Evolutionary conservation across 202 grass and related monocot genomes (phyloP), one percentile per base, ranked within the genome.

Genomic region (Zoysia matrella): DNA sequence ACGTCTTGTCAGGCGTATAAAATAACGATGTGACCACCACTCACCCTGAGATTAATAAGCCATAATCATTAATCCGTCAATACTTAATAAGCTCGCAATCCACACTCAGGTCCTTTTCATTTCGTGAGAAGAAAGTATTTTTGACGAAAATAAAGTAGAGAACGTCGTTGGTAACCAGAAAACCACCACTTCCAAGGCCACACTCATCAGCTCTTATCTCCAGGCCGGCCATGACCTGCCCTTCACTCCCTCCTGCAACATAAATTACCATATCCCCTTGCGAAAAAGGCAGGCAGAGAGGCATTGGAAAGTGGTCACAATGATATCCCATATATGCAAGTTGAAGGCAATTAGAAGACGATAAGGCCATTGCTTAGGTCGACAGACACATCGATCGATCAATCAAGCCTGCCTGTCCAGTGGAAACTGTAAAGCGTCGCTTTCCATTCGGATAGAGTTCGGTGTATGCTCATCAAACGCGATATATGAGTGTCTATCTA

Each of bases 371-470:
- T 75, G 55, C 71, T 84, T 48, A 9, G 14, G 72, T 36, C 30
- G 30, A 65, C 49, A 71, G 56, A 30, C 50, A 16, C 10, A 81
- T 66, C 36, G 45, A 18, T 72, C 48, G 80, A 57, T 69, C 57
- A 36, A 36, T 36, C 30, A 36, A 36, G 30, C 30, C 30, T 36
- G 0, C 30, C 36, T 69, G 52, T 36, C 80, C 68, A 83, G 81
- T 88, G 50, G 57, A 80, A 84, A 79, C 76, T 84, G 57, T 67
- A 84, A 84, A 71, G 56, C 56, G 60, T 13, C 6, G 43, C 76
- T 88, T 88, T 88, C 57, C 36, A 71, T 75, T 84, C 76, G 67
- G 80, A 84, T 80, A 80, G 86, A 79, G 41, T 73, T 84, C 63
- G 70, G 75, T 76, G 42, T 71, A 76, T 65, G 42, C 50, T 69